A percentile compares a stretch with the other conserved stretches of the same genome.
These are phyloP conservation scores for Chlorella variabilis DNA, from an alignment of 163 green algal species.

Conservation along the genomic window DNA sequence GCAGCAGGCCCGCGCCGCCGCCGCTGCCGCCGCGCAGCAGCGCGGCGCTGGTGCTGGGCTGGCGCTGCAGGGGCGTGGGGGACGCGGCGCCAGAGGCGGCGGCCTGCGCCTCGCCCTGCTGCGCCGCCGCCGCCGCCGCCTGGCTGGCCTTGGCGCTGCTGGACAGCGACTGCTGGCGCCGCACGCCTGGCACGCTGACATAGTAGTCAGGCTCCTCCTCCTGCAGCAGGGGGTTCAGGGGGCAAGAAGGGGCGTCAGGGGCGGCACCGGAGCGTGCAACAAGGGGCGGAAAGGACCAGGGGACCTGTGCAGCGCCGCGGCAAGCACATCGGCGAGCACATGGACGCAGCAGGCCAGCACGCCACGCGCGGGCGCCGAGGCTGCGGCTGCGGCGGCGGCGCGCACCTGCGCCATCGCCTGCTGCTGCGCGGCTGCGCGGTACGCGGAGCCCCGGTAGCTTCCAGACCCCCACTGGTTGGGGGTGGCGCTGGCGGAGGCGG, in stretches of 20 bases:
- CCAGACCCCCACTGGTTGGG: conserved; percentile 22
- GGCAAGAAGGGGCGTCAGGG: too few relatives aligned
- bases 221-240: neutral
- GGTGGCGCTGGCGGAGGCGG: neutral
- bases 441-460: neutral
- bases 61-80: neutral
- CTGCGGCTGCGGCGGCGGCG: too few relatives aligned
- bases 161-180: conserved; percentile 17
- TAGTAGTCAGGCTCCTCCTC: conserved; percentile 20
- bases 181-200: conserved; percentile 32
- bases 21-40: neutral
- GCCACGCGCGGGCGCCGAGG: too few relatives aligned
- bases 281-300: too few relatives aligned
- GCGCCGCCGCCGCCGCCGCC: neutral
- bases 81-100: neutral
- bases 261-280: too few relatives aligned
- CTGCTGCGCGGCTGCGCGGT: conserved; percentile 1
- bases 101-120: too few relatives aligned
- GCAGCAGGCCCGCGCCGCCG: neutral
- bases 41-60: neutral
- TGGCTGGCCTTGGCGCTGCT: neutral
- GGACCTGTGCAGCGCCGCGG: too few relatives aligned
- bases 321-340: too few relatives aligned
- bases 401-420: conserved; percentile 12
- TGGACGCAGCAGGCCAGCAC: too few relatives aligned